These are phyloP conservation scores for Limnomonas spitsbergensis DNA, from an alignment of 139 green algal genomes.

Conservation along the genomic window DNA sequence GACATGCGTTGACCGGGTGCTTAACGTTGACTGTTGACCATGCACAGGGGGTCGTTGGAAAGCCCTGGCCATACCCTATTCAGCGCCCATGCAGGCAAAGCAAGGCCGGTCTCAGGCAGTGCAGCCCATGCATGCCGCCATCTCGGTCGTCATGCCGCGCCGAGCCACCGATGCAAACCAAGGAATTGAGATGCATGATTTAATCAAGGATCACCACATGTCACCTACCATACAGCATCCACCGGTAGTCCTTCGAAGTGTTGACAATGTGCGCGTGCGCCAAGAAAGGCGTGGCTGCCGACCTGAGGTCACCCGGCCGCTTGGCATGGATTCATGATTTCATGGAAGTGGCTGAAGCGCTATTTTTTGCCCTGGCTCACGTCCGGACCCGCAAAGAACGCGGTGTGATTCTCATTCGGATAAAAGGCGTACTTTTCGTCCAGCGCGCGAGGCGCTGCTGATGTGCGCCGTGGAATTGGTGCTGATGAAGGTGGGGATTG, in stretches of 20 bases:
- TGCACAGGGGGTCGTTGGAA: neutral
- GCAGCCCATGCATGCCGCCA: neutral
- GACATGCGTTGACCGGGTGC: too few relatives aligned
- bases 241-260: neutral
- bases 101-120: neutral
- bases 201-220: neutral
- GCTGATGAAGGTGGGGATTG: neutral
- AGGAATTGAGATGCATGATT: too few relatives aligned
- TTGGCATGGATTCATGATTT: neutral
- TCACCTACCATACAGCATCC: neutral
- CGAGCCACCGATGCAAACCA: too few relatives aligned
- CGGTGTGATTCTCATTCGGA: too few relatives aligned
- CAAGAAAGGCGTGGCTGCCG: neutral
- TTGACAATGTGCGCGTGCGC: neutral
- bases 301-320: neutral
- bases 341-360: neutral
- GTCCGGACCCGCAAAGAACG: too few relatives aligned
- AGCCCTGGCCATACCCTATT: neutral
- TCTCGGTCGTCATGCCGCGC: neutral
- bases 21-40: too few relatives aligned
- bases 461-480: neutral
- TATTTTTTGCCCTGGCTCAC: neutral
- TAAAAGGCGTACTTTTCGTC: too few relatives aligned
- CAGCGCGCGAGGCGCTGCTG: too few relatives aligned
- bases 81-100: neutral